Conservation (phyloP, 208 protist genomes). For the Herpetomonas samuelpessoai region DNA sequence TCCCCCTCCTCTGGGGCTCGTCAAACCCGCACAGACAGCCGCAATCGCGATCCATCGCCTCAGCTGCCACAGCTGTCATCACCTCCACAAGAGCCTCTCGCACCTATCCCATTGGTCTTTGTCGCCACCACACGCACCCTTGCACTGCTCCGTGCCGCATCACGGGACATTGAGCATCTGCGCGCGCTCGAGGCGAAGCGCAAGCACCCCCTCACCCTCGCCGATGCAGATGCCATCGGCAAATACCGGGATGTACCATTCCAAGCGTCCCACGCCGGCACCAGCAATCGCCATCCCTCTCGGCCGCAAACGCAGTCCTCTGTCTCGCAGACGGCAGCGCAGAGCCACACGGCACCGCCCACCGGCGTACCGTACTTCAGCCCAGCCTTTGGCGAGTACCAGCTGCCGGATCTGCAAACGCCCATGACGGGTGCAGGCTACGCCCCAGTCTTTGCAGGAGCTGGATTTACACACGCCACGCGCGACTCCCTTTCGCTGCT, state of each 20-base stretch:
- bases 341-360: neutral
- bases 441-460: too few species aligned
- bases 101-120: constrained; percentile 13
- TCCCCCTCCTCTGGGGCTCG: too few species aligned
- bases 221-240: constrained; percentile 8
- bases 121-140: constrained; percentile 16
- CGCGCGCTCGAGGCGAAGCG: constrained; percentile 4
- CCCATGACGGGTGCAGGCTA: neutral
- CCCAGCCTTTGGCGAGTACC: neutral
- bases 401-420: neutral
- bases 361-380: neutral
- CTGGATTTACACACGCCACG: too few species aligned
- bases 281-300: neutral
- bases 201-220: constrained; percentile 10
- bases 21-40: too few species aligned
- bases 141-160: constrained; percentile 15
- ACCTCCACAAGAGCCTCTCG: too few species aligned
- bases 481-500: too few species aligned
- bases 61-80: too few species aligned
- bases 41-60: neutral
- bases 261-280: neutral
- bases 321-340: neutral
- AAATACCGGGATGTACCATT: constrained; percentile 1
- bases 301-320: neutral
- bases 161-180: neutral